Evolutionary conservation across 2,329 filamentous ascomycete species (phyloP).

Genomic region (Penicillium sclerotiorum): DNA sequence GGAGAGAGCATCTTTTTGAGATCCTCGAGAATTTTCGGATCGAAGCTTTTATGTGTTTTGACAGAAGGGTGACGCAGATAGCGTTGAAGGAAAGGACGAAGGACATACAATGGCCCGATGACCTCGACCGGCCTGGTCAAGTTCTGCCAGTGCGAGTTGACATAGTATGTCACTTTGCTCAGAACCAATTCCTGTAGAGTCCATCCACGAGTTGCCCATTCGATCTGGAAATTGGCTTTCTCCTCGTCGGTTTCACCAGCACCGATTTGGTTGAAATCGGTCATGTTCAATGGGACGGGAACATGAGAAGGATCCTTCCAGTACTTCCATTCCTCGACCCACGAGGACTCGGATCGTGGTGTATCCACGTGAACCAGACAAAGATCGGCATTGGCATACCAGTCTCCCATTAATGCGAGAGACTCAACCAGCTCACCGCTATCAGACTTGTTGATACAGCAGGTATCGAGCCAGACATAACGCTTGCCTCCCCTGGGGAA

Average conservation of each 20-base stretch:
- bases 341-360: slow-evolving; percentile 4
- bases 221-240: slow-evolving; percentile 1
- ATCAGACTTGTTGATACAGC: slow-evolving; percentile 27
- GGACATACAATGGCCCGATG: not conserved
- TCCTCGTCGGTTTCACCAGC: not conserved
- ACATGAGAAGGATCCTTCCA: slow-evolving; percentile 8
- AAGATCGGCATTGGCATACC: slow-evolving; percentile 24
- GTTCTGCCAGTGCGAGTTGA: slow-evolving; percentile 1
- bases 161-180: slow-evolving; percentile 3
- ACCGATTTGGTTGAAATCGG: slow-evolving; percentile 3
- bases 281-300: slow-evolving; percentile 7
- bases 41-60: not conserved
- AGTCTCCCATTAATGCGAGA: slow-evolving; percentile 25
- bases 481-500: slow-evolving; percentile 12
- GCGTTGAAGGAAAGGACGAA: not conserved
- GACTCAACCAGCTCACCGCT: slow-evolving; percentile 23
- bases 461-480: slow-evolving; percentile 30
- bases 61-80: not conserved
- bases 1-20: not conserved
- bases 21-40: not conserved
- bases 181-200: slow-evolving; percentile 1
- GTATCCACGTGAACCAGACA: slow-evolving; percentile 23
- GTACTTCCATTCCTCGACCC: slow-evolving; percentile 12
- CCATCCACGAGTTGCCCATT: slow-evolving; percentile 27
- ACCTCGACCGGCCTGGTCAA: not conserved